Evolutionary conservation across 116 monocot species (phyloP).

Genomic region (Cymodocea nodosa): DNA sequence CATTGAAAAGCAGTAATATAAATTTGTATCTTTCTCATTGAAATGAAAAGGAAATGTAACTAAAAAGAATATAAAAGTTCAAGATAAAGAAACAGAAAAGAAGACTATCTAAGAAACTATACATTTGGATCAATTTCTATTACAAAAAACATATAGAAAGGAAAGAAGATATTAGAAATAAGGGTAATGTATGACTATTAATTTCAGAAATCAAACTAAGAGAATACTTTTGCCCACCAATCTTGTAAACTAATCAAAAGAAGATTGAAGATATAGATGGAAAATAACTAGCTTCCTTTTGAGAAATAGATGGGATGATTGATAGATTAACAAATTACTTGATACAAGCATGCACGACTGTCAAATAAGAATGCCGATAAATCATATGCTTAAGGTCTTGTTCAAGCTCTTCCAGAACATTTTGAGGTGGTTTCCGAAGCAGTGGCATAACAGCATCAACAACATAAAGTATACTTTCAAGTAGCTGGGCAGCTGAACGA

Average conservation of each 20-base stretch:
- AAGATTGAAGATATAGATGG: background rate
- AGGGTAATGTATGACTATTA: too few relatives aligned
- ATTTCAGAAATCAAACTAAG: too few relatives aligned
- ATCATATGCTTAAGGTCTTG: slow-evolving; percentile 96
- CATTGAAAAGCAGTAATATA: too few relatives aligned
- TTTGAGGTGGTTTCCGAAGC: slow-evolving; percentile 72
- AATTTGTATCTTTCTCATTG: too few relatives aligned
- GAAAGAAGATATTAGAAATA: too few relatives aligned
- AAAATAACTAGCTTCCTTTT: too few relatives aligned
- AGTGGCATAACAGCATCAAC: slow-evolving; percentile 88
- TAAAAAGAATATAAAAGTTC: too few relatives aligned
- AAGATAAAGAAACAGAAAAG: background rate
- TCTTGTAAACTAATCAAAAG: background rate
- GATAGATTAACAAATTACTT: slow-evolving; percentile 27
- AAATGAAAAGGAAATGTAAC: too few relatives aligned
- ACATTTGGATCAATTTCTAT: too few relatives aligned
- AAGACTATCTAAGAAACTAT: too few relatives aligned
- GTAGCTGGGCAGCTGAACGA: slow-evolving; percentile 63
- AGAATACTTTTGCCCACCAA: too few relatives aligned
- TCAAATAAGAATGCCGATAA: slow-evolving; percentile 79
- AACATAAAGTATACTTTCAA: slow-evolving; percentile 93
- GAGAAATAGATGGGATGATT: background rate
- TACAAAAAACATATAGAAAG: too few relatives aligned
- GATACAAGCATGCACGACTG: slow-evolving; percentile 97
- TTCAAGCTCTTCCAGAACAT: slow-evolving; percentile 78